These are phyloP conservation scores for Tardiomyces digboiensis DNA, from an alignment of 1,139 yeast genomes.

Conservation along the genomic window DNA sequence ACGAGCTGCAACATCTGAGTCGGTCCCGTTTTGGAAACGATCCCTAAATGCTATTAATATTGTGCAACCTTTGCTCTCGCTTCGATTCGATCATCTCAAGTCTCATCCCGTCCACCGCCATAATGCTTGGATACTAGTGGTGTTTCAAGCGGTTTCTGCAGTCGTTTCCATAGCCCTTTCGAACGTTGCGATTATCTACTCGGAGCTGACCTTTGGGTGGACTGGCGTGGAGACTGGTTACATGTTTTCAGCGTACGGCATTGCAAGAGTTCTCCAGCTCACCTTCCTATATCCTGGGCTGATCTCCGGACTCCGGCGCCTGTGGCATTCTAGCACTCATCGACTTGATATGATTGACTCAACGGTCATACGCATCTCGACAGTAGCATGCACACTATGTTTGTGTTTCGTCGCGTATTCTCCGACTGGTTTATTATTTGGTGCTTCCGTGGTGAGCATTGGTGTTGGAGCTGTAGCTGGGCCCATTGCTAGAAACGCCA, in stretches of 20 bases:
- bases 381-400: slow-evolving; percentile 35
- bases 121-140: slow-evolving; percentile 36
- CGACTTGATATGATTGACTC: slow-evolving; percentile 49
- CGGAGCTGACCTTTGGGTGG: slow-evolving; percentile 53
- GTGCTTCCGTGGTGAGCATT: slow-evolving; percentile 29
- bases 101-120: slow-evolving; percentile 17
- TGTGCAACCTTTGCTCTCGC: slow-evolving; percentile 2
- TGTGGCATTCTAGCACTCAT: not conserved
- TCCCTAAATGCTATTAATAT: not conserved
- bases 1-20: not conserved
- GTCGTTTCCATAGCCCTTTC: slow-evolving; percentile 28
- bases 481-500: slow-evolving; percentile 41
- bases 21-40: not conserved
- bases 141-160: slow-evolving; percentile 35
- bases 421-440: slow-evolving; percentile 17
- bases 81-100: not conserved
- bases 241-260: slow-evolving; percentile 45
- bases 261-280: slow-evolving; percentile 35
- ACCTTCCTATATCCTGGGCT: slow-evolving; percentile 33
- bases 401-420: slow-evolving; percentile 32
- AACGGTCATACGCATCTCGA: slow-evolving; percentile 32
- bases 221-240: slow-evolving; percentile 48
- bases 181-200: slow-evolving; percentile 45
- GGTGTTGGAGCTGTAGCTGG: slow-evolving; percentile 39
- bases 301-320: slow-evolving; percentile 20